Percentiles rank a stretch among this genome's conserved stretches.
Conservation (phyloP, 345 rosid genomes). For the Camelina laxa region DNA sequence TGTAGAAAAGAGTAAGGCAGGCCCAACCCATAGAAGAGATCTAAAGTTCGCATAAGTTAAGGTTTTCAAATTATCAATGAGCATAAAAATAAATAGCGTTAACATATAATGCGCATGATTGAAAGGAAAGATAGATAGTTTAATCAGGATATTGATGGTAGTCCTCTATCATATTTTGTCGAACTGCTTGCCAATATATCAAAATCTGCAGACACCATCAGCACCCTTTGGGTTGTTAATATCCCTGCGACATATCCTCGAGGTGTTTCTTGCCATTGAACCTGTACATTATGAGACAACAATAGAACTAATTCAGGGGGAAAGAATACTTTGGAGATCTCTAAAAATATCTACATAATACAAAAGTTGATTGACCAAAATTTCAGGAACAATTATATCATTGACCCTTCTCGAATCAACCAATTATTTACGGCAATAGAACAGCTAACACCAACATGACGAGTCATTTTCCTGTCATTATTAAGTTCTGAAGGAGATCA, state of each 20-base stretch:
- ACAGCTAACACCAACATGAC: constrained; percentile 15
- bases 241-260: constrained; percentile 95
- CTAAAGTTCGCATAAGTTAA: constrained; percentile 76
- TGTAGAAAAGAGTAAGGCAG: constrained; percentile 94
- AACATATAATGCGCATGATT: constrained; percentile 10
- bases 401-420: constrained; percentile 9
- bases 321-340: background rate
- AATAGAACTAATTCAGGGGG: background rate
- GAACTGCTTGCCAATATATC: constrained; percentile 85
- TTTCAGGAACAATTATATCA: constrained; percentile 24
- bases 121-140: constrained; percentile 15
- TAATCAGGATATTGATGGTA: constrained; percentile 89
- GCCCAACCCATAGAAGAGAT: constrained; percentile 98
- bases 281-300: constrained; percentile 50
- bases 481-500: background rate
- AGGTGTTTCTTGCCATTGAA: constrained; percentile 93
- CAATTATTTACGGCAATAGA: background rate
- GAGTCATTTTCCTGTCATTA: background rate
- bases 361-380: constrained; percentile 15
- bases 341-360: background rate
- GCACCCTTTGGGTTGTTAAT: constrained; percentile 90
- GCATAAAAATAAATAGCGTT: constrained; percentile 7
- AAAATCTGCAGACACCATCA: constrained; percentile 88
- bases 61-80: constrained; percentile 42
- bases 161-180: constrained; percentile 84